Conservation (phyloP, 148 eudicot genomes). For the Rheum nobile region DNA sequence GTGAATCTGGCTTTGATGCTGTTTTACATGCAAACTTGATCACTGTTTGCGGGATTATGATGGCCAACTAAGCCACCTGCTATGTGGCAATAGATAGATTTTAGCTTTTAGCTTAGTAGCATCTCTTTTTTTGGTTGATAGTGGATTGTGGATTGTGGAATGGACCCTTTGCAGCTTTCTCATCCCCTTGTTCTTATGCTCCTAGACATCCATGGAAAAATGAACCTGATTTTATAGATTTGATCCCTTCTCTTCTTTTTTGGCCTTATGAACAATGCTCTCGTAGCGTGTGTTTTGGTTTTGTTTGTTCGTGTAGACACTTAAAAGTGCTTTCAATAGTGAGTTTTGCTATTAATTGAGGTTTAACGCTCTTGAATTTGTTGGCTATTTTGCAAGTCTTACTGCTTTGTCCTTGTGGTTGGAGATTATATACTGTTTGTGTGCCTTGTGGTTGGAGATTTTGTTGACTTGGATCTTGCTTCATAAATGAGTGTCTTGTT, state of each 20-base stretch:
- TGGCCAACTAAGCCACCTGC: not conserved
- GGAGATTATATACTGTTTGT: too few species aligned
- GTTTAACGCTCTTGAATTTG: not conserved
- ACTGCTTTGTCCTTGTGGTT: not conserved
- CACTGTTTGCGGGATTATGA: not conserved
- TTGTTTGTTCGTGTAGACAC: not conserved
- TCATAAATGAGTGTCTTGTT: too few species aligned
- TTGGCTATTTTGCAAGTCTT: not conserved
- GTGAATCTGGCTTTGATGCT: conserved; percentile 2
- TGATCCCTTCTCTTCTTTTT: not conserved
- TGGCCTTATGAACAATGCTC: not conserved
- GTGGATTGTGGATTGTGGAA: conserved; percentile 4
- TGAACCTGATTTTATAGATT: conserved; percentile 3
- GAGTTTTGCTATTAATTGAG: not conserved
- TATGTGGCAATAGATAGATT: conserved; percentile 1
- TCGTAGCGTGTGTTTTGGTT: not conserved
- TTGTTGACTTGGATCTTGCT: too few species aligned
- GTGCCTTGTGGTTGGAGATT: too few species aligned
- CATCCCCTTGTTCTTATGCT: not conserved
- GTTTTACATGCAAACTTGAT: conserved; percentile 1
- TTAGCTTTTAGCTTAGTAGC: not conserved
- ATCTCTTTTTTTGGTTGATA: not conserved
- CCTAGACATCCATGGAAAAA: not conserved
- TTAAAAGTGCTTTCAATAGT: not conserved
- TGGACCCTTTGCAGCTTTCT: conserved; percentile 2